Base-by-base conservation (phyloP, 306 rosid species). In the Lathyrus sativus region DNA sequence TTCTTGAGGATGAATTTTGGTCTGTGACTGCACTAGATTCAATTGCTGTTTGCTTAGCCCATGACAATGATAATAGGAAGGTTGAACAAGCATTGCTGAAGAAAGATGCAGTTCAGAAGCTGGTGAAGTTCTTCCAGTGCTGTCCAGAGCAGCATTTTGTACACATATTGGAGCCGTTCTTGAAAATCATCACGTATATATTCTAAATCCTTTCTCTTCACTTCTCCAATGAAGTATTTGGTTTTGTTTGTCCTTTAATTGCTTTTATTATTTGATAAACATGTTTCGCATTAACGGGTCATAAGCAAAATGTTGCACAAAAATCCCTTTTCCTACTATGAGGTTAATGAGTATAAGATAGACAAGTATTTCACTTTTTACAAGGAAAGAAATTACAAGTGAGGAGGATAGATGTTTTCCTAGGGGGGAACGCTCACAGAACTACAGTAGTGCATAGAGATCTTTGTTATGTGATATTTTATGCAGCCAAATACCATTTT, bases 1-100 rank as follows among this genome's bases (percentile, higher is more conserved):
- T 95, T 73, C 97, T 95, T 33, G 99, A 95, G 80, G 97, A 95
- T 75, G 88, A 87, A 62, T 0, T 82, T 72, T 95, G 97, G 99
- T 95, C 99, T 37, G 99, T 90, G 81, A 88, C 97, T 5, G 97
- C 97, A 14, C 82, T 95, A 74, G 99, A 95, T 76, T 90, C 99
- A 57, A 88, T 95, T 78, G 97, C 99, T 56, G 92, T 90, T 74
- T 95, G 97, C 85, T 82, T 95, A 71, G 96, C 99, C 75, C 97
- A 84, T 41, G 99, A 95, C 81, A 95, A 88, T 65, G 97, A 95
- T 80, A 88, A 88, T 77, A 89, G 83, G 71, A 95, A 95, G 80
- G 99, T 85, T 77, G 99, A 95, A 70, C 99, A 95, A 83, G 85
- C 99, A 50, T 67, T 95, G 78, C 79, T 95, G 81, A 95, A 77